phyloP scores from a whole-genome alignment of 345 rosid species.

The Adansonia digitata region DNA sequence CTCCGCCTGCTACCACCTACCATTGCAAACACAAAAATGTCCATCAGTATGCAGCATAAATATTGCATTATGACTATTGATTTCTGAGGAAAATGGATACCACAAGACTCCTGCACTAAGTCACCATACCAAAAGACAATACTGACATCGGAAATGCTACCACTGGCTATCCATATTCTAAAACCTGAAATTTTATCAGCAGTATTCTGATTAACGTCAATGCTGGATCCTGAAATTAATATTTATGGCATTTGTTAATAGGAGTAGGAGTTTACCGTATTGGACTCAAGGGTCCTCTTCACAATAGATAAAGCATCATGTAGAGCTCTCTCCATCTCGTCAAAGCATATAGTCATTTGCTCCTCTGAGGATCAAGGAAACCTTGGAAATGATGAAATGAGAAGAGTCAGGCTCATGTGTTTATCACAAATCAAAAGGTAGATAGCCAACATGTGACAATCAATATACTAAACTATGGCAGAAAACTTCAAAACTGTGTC shows the following conservation, averaged over 20 bases:
- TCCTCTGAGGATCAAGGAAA: constrained; percentile 88
- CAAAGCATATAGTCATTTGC: constrained; percentile 99
- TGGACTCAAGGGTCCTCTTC: constrained; percentile 94
- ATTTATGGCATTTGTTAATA: neutral
- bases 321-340: constrained; percentile 96
- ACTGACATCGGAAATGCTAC: neutral
- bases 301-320: constrained; percentile 85
- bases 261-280: constrained; percentile 50
- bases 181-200: neutral
- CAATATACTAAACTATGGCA: neutral
- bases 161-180: neutral
- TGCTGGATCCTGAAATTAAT: neutral
- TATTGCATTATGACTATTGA: neutral
- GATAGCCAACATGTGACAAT: neutral
- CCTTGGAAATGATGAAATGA: constrained; percentile 38
- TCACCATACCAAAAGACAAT: no score
- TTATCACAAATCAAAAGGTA: neutral
- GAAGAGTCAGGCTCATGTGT: neutral
- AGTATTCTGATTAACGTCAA: no score
- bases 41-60: neutral
- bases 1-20: constrained; percentile 99
- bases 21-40: constrained; percentile 11
- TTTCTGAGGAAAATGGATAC: neutral
- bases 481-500: neutral
- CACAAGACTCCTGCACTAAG: neutral